Evolutionary conservation across 75 land plant species (phyloP), one percentile per base, ranked within the genome.

Genomic region (Isoetes taiwanensis): DNA sequence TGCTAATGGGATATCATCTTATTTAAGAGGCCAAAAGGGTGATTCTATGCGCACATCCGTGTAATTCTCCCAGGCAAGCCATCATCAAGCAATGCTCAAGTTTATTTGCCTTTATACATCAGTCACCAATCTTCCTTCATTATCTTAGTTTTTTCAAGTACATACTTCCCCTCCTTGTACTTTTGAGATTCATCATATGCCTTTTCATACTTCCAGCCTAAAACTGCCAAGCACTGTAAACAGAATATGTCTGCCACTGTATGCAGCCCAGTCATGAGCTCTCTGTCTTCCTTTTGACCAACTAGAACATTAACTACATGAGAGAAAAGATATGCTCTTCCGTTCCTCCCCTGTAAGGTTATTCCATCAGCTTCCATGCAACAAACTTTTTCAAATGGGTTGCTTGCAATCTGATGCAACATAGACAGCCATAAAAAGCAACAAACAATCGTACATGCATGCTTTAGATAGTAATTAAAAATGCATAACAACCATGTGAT

Each of bases 81-180:
- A n/a, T n/a, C n/a, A n/a, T n/a, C n/a, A n/a, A n/a, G n/a, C n/a
- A n/a, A n/a, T n/a, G n/a, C n/a, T n/a, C n/a, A n/a, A n/a, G n/a
- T n/a, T n/a, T n/a, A n/a, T n/a, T n/a, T n/a, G n/a, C n/a, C n/a
- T n/a, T n/a, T n/a, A n/a, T n/a, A n/a, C n/a, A n/a, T n/a, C n/a
- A n/a, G n/a, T 43, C 61, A 65, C 68, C 68, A 65, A 29, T 65
- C 54, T 61, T 65, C 68, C 40, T 41, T 65, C 66, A 65, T 61
- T 6, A 65, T 60, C 29, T 62, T 67, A 27, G 66, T 54, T 35
- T 62, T 67, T 27, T 67, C 69, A 17, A 67, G 66, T 20, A 67
- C 61, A 41, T 32, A 67, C 31, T 67, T 67, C 9, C 69, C 69
- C 21, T 67, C 69, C 30, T 67, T 67, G 52, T 67, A 67, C 32